Base-by-base conservation (phyloP, 768 basidiomycete species). In the Austroboletus festivus region DNA sequence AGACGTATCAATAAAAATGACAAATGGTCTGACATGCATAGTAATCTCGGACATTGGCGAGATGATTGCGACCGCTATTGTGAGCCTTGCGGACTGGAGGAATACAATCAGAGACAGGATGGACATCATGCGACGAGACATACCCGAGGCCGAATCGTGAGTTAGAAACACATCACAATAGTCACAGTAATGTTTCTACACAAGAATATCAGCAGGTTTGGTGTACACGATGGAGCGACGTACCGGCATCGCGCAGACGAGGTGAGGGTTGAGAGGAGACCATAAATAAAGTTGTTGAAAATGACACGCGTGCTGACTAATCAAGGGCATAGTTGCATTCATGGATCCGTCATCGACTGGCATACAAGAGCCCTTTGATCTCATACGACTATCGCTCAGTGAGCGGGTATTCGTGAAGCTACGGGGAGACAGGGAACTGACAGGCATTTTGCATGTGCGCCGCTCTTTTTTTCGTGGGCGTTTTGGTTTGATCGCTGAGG, bases 381-480 rank as follows among this genome's bases (percentile, higher is more conserved):
- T 98, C 60, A 95, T 99, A 63, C 82, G 94, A 53, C 80, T 98
- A 28, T 95, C 94, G 33, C 81, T 99, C 54, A 93, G 89, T 64
- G 96, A 99, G 76, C 92, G 94, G 44, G 95, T 99, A 7, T 96
- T 94, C 70, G 91, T 99, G 55, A 99, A 99, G 70, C 79, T 99
- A 53, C 75, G 96, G 58, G 96, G 96, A 18, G 95, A 98, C 65
- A 78, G 96, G 42, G 88, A 96, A 59, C 73, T 99, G 38, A 83
- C 86, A 4, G 95, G 95, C 10, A 82, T 95, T 55, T 73, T 99
- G 39, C 95, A 99, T 72, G 96, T 95, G 62, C 41, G 89, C 67
- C 40, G 37, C 34, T 19, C n/a, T n/a, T 40, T 50, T 6, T 24
- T 39, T 35, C 30, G 35, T 38, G 19, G 21, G 31, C 43, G 26